Evolutionary conservation across 495 filamentous ascomycete species (phyloP).

Genomic region (Hypoxylon lenormandii): DNA sequence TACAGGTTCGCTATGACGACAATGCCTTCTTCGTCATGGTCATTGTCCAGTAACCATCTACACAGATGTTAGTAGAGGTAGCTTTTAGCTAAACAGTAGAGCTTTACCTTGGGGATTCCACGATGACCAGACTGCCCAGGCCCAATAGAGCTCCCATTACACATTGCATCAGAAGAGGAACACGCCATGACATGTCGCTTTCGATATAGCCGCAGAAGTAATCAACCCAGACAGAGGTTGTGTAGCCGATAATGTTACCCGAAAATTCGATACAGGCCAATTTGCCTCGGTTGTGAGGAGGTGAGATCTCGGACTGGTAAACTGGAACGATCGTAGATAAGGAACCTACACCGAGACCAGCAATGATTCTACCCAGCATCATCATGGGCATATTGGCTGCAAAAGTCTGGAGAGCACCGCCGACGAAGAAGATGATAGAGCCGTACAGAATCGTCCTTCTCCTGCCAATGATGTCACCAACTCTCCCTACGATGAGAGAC

Average conservation of each 20-base stretch:
- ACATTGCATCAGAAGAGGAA: slow-evolving; percentile 92
- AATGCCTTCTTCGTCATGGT: slow-evolving; percentile 97
- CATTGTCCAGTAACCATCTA: slow-evolving; percentile 97
- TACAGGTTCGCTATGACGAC: slow-evolving; percentile 98
- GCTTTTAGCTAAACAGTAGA: slow-evolving; percentile 21
- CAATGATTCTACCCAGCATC: slow-evolving; percentile 88
- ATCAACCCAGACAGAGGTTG: slow-evolving; percentile 97
- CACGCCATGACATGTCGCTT: slow-evolving; percentile 86
- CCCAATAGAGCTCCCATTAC: slow-evolving; percentile 89
- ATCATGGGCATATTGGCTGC: slow-evolving; percentile 88
- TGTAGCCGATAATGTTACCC: slow-evolving; percentile 94
- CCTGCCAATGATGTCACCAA: slow-evolving; percentile 92
- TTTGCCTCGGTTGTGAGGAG: slow-evolving; percentile 93
- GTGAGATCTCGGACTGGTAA: slow-evolving; percentile 98
- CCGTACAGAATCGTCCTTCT: slow-evolving; percentile 93
- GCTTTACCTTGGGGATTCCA: slow-evolving; percentile 90
- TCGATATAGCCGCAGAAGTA: slow-evolving; percentile 94
- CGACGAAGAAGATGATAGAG: slow-evolving; percentile 89
- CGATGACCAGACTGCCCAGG: slow-evolving; percentile 88
- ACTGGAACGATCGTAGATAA: slow-evolving; percentile 97
- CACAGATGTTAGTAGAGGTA: slow-evolving; percentile 25
- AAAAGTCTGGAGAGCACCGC: slow-evolving; percentile 86
- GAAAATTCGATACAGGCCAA: slow-evolving; percentile 98
- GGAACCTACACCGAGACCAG: slow-evolving; percentile 92
- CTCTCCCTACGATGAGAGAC: slow-evolving; percentile 84